Evolutionary conservation across 257 asterid species (phyloP), one percentile per base, ranked within the genome.

Genomic region (Ajuga chamaepitys): DNA sequence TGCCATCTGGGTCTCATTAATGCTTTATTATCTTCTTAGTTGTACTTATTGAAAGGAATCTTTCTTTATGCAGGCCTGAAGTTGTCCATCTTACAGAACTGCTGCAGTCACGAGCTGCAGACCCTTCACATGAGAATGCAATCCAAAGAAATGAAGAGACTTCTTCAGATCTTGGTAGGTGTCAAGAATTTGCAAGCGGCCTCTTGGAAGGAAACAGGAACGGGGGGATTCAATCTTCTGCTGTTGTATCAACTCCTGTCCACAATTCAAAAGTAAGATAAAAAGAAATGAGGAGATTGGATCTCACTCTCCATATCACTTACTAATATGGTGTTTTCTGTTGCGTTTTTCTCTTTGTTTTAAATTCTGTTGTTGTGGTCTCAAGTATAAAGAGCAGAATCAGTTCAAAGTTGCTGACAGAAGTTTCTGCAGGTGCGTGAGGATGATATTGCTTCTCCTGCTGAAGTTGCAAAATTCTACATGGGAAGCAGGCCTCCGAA

Each of bases 391-490:
- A 20, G 50, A 32, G 18, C 48, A 58, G 62, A 58, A 44, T 69
- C 75, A 59, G 44, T 30, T 71, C 52, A 35, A 60, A 48, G 50
- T 76, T 74, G 53, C 71, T 66, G 55, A 37, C 70, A n/a, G 35
- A 61, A 73, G 62, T 51, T 52, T 22, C 47, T 78, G 57, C 85
- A 90, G 96, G 85, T 81, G 64, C 70, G 62, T 56, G 92, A 79
- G 41, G 86, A 85, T 32, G 86, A 80, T 68, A 74, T 84, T 68
- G 92, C 88, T 56, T 64, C 97, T 74, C 96, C 99, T 30, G 86
- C 96, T 55, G 96, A 90, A 75, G 82, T 94, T 70, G 99, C 99
- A 28, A 90, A 85, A 79, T 88, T 97, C 59, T 94, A 94, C 77
- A 90, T 94, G 99, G 96, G 95, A 55, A 76, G 75, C 22, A 83